Evolutionary conservation across 495 filamentous ascomycete genomes (phyloP), one percentile per base, ranked within the genome.

Genomic region (Staphylotrichum longicolle): DNA sequence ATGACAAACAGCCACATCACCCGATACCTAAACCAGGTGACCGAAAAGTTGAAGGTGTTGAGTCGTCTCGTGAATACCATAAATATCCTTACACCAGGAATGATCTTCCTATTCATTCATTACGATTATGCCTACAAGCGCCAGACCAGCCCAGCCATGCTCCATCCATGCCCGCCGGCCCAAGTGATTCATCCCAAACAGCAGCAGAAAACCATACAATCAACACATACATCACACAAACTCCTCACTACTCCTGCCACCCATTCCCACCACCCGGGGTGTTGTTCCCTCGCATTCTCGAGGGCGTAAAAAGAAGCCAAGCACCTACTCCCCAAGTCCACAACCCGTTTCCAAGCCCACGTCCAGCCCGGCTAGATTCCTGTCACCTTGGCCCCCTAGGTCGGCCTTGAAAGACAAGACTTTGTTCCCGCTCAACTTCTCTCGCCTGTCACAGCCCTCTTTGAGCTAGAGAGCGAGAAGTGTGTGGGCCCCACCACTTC

Each of bases 41-140:
- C 20, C 0, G 20, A 27, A 1, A 27, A 27, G 1, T 27, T 27
- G 20, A 1, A 1, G 20, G 1, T 27, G 20, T 27, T 27, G 20
- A 27, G 20, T 27, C 20, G 20, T 27, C 20, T 27, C 20, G 1
- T 27, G 20, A 27, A 27, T 27, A 27, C 20, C 20, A 27, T 27
- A 12, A 1, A 42, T 12, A 37, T 33, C 5, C 7, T 11, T 3
- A 54, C 14, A 54, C 39, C 7, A 12, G 3, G n/a, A 32, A 9
- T 32, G 15, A 44, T 20, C 20, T 27, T 32, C n/a, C 30, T 39
- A 52, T 53, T 44, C 57, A 60, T 53, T 40, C 40, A 55, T 55
- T 60, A 60, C 41, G 49, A 60, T 60, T 60, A 52, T 46, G 32
- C 57, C 48, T 60, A 60, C 57, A 44, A 53, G 8, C 39, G 9